Evolutionary conservation across 2,329 filamentous ascomycete genomes (phyloP), one percentile per base, ranked within the genome.

Genomic region (Arthrobotrys iridis): DNA sequence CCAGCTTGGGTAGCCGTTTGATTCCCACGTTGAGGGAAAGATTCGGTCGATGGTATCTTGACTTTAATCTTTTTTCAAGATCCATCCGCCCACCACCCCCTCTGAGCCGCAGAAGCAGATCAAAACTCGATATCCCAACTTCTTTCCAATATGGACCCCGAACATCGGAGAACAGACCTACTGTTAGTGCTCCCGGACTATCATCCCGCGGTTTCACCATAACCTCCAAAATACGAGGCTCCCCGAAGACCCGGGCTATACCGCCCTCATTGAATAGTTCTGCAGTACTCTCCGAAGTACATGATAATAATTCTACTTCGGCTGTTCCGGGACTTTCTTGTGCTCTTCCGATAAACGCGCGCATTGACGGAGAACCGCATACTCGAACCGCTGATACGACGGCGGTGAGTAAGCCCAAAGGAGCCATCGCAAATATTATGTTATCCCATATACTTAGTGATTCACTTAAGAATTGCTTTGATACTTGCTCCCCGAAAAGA

Each of bases 391-490:
- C 78, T 6, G 77, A 77, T 20, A 81, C 80, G 0, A 85, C 74
- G 0, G 80, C 79, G 0, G 84, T 85, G 6, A 85, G 66, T 18
- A 85, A 81, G 0, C 72, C 84, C 64, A 77, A 0, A 77, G 77
- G 77, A 20, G 74, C 77, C 28, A 77, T 64, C 6, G 74, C 77
- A 22, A 78, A 78, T 24, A 78, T 74, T 37, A 78, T 22, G 45
- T 75, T 77, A 22, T 78, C 77, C 59, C 77, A 45, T 60, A 50
- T 73, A 7, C 64, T 70, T 20, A 76, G 18, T 2, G 79, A 79
- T 70, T 82, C 80, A 70, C 81, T 83, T 2, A 84, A 78, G 46
- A 81, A 84, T 28, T 84, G 82, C 43, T 82, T 82, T 0, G 83
- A 83, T 0, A 83, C 80, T 2, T 81, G 79, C 43, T 84, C 82